Conservation (phyloP, 2,329 filamentous ascomycete genomes). For the Sordariomycetes sp. region DNA sequence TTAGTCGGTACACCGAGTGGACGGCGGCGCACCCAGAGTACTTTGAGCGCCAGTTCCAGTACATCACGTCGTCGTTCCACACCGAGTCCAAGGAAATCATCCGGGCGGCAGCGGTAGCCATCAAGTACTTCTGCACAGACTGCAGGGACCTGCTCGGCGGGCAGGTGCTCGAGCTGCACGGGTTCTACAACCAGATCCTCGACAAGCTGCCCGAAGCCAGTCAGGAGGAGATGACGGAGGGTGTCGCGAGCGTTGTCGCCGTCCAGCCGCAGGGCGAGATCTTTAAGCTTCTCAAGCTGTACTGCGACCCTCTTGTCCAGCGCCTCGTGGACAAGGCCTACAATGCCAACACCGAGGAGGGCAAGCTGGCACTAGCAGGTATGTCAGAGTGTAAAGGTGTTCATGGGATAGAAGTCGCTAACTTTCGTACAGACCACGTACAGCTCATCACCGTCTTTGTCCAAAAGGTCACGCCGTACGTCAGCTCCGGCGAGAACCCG, state of each 20-base stretch:
- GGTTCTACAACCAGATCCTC: conserved; percentile 82
- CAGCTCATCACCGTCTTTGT: conserved; percentile 88
- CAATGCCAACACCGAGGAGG: conserved; percentile 66
- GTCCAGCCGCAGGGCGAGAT: conserved; percentile 71
- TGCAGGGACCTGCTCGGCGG: conserved; percentile 76
- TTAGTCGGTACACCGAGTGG: conserved; percentile 96
- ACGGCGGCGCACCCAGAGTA: conserved; percentile 89
- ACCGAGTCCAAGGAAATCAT: conserved; percentile 83
- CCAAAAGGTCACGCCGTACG: conserved; percentile 61
- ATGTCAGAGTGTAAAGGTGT: conserved; percentile 15
- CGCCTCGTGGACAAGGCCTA: conserved; percentile 81
- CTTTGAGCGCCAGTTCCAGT: conserved; percentile 83
- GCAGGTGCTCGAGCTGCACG: conserved; percentile 76
- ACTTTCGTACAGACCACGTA: conserved; percentile 53
- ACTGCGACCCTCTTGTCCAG: conserved; percentile 81
- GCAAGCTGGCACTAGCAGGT: conserved; percentile 78
- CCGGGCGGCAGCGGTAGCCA: conserved; percentile 79
- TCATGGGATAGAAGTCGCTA: conserved; percentile 5
- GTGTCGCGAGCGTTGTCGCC: conserved; percentile 82
- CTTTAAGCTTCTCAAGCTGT: conserved; percentile 77
- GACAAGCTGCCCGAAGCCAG: conserved; percentile 75
- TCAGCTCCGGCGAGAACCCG: conserved; percentile 64
- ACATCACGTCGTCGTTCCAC: conserved; percentile 87
- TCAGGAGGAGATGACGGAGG: conserved; percentile 93
- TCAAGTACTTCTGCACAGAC: conserved; percentile 95